Percentiles rank a stretch among this genome's conserved stretches.
Conservation (phyloP, 202 grass and related monocot genomes). For the Hordeum pubiflorum region DNA sequence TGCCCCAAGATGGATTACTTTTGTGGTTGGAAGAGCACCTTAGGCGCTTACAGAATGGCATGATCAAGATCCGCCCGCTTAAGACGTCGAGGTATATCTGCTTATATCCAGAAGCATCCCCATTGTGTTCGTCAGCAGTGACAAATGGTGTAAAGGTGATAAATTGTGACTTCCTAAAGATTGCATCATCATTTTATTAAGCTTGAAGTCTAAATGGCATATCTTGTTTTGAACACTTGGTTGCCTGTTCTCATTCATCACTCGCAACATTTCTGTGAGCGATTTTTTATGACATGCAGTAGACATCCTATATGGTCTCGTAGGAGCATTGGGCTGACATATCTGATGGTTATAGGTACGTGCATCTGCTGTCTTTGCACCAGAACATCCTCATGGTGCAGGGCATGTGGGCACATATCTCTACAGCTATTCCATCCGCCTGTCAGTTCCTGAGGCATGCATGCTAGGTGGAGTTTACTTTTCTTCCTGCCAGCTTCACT, state of each 20-base stretch:
- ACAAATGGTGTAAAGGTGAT: constrained; percentile 88
- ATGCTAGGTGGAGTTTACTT: constrained; percentile 61
- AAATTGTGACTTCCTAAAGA: constrained; percentile 2
- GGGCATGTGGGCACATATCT: neutral
- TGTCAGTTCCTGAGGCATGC: constrained; percentile 82
- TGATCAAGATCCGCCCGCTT: constrained; percentile 51
- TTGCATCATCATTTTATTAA: constrained; percentile 14
- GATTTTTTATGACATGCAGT: neutral
- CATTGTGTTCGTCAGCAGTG: constrained; percentile 52
- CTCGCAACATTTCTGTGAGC: neutral
- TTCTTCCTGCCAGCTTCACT: constrained; percentile 73
- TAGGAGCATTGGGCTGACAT: constrained; percentile 16
- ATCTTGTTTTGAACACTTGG: neutral
- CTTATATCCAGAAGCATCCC: constrained; percentile 71
- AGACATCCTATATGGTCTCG: neutral
- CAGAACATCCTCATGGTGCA: constrained; percentile 35
- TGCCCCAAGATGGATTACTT: constrained; percentile 72
- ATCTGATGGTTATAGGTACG: constrained; percentile 49
- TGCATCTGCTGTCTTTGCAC: constrained; percentile 75
- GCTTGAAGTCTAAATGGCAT: neutral
- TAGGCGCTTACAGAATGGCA: constrained; percentile 59
- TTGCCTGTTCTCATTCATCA: neutral
- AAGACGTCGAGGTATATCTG: constrained; percentile 45
- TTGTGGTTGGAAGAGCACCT: constrained; percentile 95
- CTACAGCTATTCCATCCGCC: constrained; percentile 70